These are phyloP conservation scores for Rhizopogon roseolus DNA, from an alignment of 768 basidiomycete genomes.

Conservation along the genomic window DNA sequence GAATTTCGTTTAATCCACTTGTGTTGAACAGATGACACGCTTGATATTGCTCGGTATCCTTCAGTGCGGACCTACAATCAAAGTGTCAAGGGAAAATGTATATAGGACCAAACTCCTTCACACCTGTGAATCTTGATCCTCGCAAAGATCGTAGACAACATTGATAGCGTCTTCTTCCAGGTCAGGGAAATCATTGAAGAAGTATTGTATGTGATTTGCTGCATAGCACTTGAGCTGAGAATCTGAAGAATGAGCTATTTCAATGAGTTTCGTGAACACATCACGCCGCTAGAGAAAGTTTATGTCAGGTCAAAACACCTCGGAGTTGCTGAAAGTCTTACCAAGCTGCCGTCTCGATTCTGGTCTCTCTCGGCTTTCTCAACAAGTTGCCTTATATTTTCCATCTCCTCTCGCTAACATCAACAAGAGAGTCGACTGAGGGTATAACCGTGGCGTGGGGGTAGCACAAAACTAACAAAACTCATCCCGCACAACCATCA, in stretches of 20 bases:
- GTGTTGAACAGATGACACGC: slow-evolving; percentile 40
- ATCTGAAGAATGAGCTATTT: slow-evolving; percentile 44
- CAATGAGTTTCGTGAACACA: slow-evolving; percentile 48
- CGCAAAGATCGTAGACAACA: slow-evolving; percentile 75
- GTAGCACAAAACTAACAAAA: slow-evolving; percentile 1
- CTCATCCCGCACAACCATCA: slow-evolving; percentile 8
- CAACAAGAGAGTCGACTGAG: not conserved
- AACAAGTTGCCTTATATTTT: slow-evolving; percentile 32
- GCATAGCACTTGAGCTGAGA: slow-evolving; percentile 48
- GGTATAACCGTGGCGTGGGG: not conserved
- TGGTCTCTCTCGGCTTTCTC: slow-evolving; percentile 37
- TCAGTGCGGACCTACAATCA: slow-evolving; percentile 55
- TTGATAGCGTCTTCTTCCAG: slow-evolving; percentile 73
- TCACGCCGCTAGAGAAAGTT: slow-evolving; percentile 41
- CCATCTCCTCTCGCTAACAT: not conserved
- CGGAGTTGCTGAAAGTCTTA: slow-evolving; percentile 16
- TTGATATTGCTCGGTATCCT: slow-evolving; percentile 59
- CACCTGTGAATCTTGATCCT: slow-evolving; percentile 57
- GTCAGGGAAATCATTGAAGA: slow-evolving; percentile 65
- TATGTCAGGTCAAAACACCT: slow-evolving; percentile 3
- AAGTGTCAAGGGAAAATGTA: not conserved
- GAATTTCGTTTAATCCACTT: slow-evolving; percentile 68
- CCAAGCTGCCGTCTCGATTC: slow-evolving; percentile 34
- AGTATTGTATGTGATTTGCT: slow-evolving; percentile 49
- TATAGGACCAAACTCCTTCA: slow-evolving; percentile 9